These are phyloP conservation scores for Globisporangium iwayamae DNA, from an alignment of 352 stramenopile species.

Conservation along the genomic window DNA sequence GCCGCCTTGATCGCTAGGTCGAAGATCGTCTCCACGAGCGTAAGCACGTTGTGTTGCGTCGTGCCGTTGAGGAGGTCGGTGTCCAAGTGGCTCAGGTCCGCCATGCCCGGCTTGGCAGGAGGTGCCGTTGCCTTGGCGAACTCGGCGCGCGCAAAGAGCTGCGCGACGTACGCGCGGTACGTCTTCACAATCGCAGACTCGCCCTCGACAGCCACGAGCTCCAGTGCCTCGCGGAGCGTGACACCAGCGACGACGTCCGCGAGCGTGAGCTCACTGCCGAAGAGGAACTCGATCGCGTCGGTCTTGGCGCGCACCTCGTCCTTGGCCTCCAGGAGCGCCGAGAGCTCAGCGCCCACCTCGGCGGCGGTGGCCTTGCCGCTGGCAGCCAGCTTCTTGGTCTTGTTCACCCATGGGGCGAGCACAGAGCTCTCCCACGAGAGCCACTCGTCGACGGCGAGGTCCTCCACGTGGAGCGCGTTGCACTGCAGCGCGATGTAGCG, in stretches of 20 bases:
- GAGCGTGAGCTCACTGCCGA: conserved; percentile 57
- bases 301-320: conserved; percentile 52
- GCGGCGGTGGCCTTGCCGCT: conserved; percentile 9
- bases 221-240: conserved; percentile 57
- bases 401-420: conserved; percentile 51
- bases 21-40: conserved; percentile 77
- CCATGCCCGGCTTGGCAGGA: conserved; percentile 14
- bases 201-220: conserved; percentile 45
- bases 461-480: conserved; percentile 52
- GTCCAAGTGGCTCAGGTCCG: conserved; percentile 35
- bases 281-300: conserved; percentile 51
- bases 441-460: conserved; percentile 81
- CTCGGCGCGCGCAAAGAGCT: conserved; percentile 49
- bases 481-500: conserved; percentile 53
- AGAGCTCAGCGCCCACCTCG: conserved; percentile 28
- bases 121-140: conserved; percentile 46
- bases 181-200: conserved; percentile 43
- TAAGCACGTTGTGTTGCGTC: conserved; percentile 76
- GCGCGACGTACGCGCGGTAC: conserved; percentile 64
- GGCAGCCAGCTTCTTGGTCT: conserved; percentile 45
- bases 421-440: conserved; percentile 77
- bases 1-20: conserved; percentile 61
- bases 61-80: conserved; percentile 40
- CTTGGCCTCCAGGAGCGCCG: conserved; percentile 53
- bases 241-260: conserved; percentile 74